Evolutionary conservation across 768 basidiomycete genomes (phyloP).

Genomic region (Mycena polygramma): DNA sequence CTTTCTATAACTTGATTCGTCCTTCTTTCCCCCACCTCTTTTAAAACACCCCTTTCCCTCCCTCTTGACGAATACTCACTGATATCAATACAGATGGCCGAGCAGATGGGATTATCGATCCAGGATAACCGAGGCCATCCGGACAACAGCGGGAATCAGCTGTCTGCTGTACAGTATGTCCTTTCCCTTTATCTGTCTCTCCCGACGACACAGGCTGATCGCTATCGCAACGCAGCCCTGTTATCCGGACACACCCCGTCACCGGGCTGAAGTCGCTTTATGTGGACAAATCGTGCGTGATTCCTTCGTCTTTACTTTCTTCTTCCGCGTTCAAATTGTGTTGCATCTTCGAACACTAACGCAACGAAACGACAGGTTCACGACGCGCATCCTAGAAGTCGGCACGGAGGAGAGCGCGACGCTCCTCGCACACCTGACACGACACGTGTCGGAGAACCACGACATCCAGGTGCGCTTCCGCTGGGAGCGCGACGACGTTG

Average conservation of each 20-base stretch:
- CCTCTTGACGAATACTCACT: no score
- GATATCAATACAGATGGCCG: conserved; percentile 9
- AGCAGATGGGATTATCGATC: conserved; percentile 38
- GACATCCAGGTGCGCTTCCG: conserved; percentile 66
- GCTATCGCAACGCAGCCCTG: neutral
- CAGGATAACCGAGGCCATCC: conserved; percentile 63
- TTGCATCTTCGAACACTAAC: no score
- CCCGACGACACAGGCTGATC: no score
- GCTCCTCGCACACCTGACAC: conserved; percentile 59
- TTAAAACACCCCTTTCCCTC: no score
- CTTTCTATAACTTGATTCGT: neutral
- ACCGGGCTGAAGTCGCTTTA: conserved; percentile 70
- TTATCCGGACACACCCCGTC: conserved; percentile 62
- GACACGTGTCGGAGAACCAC: conserved; percentile 68
- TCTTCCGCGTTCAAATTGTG: no score
- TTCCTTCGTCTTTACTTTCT: no score
- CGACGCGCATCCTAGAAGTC: conserved; percentile 66
- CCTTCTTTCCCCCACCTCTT: no score
- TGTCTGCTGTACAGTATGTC: conserved; percentile 64
- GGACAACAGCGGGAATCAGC: conserved; percentile 60
- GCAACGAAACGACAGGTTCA: no score
- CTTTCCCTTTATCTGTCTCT: no score
- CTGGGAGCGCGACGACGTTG: conserved; percentile 65
- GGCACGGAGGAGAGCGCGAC: conserved; percentile 64
- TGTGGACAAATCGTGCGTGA: conserved; percentile 65